Evolutionary conservation across 495 filamentous ascomycete genomes (phyloP).

Genomic region (Pseudomonodictys pantanalensis): DNA sequence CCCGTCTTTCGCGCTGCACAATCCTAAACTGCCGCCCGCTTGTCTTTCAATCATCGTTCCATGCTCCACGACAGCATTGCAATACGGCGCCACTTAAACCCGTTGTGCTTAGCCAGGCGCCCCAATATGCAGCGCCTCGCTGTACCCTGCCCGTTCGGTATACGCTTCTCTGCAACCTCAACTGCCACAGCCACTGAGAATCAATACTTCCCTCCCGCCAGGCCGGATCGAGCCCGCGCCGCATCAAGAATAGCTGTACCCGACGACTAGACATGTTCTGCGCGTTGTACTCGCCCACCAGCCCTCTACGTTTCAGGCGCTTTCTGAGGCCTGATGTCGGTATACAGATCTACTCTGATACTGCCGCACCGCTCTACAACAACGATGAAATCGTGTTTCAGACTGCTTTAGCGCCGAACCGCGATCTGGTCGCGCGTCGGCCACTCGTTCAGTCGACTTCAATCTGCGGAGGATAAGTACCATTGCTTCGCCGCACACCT

Average conservation of each 20-base stretch:
- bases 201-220: not conserved
- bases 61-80: conserved; percentile 10
- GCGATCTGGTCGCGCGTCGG: conserved; percentile 17
- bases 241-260: conserved; percentile 13
- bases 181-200: conserved; percentile 25
- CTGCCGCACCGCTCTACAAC: conserved; percentile 5
- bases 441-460: conserved; percentile 27
- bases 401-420: conserved; percentile 25
- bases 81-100: conserved; percentile 7
- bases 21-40: conserved; percentile 23
- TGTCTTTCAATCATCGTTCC: not conserved
- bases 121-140: conserved; percentile 24
- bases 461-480: conserved; percentile 28
- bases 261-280: not conserved
- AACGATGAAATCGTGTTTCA: conserved; percentile 31
- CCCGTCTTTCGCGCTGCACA: conserved; percentile 3
- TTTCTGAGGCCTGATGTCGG: conserved; percentile 28
- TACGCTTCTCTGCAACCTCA: conserved; percentile 16
- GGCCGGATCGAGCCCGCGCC: conserved; percentile 7
- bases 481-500: conserved; percentile 32
- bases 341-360: conserved; percentile 9
- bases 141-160: conserved; percentile 3
- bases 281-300: conserved; percentile 26
- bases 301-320: conserved; percentile 22
- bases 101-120: conserved; percentile 27